These are phyloP conservation scores for Sporothrix schenckii DNA, from an alignment of 2,329 filamentous ascomycete species.

Conservation along the genomic window DNA sequence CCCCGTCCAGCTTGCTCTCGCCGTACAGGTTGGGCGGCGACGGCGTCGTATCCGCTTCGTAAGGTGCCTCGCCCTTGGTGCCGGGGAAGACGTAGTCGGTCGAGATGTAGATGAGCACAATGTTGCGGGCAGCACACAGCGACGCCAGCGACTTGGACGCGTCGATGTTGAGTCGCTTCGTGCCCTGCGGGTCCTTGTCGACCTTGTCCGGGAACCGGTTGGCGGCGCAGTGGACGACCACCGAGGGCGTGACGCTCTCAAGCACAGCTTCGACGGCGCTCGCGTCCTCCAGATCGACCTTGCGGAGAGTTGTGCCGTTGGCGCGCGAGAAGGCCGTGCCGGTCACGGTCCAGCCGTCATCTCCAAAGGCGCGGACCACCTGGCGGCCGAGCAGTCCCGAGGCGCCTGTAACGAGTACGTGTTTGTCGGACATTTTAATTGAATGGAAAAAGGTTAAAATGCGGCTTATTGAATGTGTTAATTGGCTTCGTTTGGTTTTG, in stretches of 20 bases:
- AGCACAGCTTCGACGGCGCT: constrained; percentile 55
- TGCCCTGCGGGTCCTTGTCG: constrained; percentile 74
- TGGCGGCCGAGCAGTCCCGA: constrained; percentile 82
- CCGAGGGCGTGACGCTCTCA: constrained; percentile 66
- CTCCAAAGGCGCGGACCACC: constrained; percentile 70
- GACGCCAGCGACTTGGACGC: constrained; percentile 69
- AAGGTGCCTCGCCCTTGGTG: constrained; percentile 77
- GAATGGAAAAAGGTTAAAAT: neutral
- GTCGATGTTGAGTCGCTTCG: constrained; percentile 72
- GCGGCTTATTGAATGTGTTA: neutral
- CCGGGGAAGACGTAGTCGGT: constrained; percentile 82
- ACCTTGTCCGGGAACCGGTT: constrained; percentile 88
- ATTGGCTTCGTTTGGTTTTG: neutral
- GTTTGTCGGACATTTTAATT: constrained; percentile 36
- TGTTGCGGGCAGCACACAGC: constrained; percentile 63
- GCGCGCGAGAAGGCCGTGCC: constrained; percentile 76
- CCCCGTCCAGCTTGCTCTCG: constrained; percentile 63
- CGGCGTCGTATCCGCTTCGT: constrained; percentile 65
- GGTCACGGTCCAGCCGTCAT: constrained; percentile 68
- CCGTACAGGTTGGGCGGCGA: constrained; percentile 76
- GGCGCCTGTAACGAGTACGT: constrained; percentile 77
- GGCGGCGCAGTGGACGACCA: constrained; percentile 83
- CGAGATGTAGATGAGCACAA: constrained; percentile 75
- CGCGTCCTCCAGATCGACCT: constrained; percentile 55
- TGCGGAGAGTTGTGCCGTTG: constrained; percentile 67